Evolutionary conservation across 1,284 basidiomycete genomes (phyloP).

Genomic region (Boletus smithii): DNA sequence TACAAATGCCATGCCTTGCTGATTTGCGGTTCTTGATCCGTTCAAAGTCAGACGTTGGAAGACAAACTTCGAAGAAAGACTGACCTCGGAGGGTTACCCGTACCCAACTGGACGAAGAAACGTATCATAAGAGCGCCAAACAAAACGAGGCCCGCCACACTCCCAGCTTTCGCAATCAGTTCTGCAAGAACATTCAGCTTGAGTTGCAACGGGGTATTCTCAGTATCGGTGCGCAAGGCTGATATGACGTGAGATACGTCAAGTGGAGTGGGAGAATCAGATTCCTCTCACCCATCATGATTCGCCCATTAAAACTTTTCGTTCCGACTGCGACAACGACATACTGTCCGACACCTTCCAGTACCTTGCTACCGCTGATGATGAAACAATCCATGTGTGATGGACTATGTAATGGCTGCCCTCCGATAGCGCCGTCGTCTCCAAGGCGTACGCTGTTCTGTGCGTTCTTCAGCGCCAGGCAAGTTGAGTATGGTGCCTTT

Average conservation of each 20-base stretch:
- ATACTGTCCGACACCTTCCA: slow-evolving; percentile 93
- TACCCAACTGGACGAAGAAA: slow-evolving; percentile 86
- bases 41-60: slow-evolving; percentile 2
- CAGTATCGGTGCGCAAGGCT: slow-evolving; percentile 79
- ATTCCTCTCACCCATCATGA: slow-evolving; percentile 80
- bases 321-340: slow-evolving; percentile 90
- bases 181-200: slow-evolving; percentile 94
- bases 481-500: slow-evolving; percentile 82
- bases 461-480: slow-evolving; percentile 46
- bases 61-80: slow-evolving; percentile 1
- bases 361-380: slow-evolving; percentile 90
- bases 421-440: slow-evolving; percentile 24
- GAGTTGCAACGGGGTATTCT: slow-evolving; percentile 89
- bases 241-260: slow-evolving; percentile 13
- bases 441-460: slow-evolving; percentile 20
- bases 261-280: background rate
- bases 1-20: slow-evolving; percentile 91
- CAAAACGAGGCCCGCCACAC: slow-evolving; percentile 76
- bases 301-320: slow-evolving; percentile 92
- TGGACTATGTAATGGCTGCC: slow-evolving; percentile 23
- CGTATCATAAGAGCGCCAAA: slow-evolving; percentile 89
- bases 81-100: slow-evolving; percentile 48
- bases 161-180: slow-evolving; percentile 89
- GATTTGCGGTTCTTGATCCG: slow-evolving; percentile 55
- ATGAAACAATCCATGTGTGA: slow-evolving; percentile 89